phyloP scores from a whole-genome alignment of 495 filamentous ascomycete species.

The Aspergillus mulundensis region DNA sequence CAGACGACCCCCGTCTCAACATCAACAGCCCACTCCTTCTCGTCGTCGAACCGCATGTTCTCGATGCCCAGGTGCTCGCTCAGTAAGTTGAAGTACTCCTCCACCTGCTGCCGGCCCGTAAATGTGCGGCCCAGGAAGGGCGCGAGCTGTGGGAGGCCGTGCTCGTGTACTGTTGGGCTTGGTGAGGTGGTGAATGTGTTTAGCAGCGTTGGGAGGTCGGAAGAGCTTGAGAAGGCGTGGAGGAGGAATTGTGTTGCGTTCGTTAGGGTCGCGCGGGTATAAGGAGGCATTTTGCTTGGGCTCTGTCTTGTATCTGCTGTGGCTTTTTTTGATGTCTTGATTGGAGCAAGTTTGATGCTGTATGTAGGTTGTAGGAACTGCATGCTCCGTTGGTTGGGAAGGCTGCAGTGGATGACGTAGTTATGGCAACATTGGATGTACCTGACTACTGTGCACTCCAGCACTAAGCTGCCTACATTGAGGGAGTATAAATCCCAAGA shows the following conservation, averaged over 20 bases:
- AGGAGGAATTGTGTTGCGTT: slow-evolving; percentile 42
- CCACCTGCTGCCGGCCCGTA: slow-evolving; percentile 42
- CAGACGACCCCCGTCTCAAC: slow-evolving; percentile 36
- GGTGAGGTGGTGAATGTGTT: slow-evolving; percentile 46
- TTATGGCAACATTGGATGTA: neutral
- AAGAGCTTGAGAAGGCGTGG: slow-evolving; percentile 38
- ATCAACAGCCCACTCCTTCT: slow-evolving; percentile 50
- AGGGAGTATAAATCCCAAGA: too few relatives aligned
- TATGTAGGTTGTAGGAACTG: neutral
- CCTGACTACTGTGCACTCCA: too few relatives aligned
- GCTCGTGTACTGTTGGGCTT: slow-evolving; percentile 45
- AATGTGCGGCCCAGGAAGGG: slow-evolving; percentile 59
- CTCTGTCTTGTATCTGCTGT: slow-evolving; percentile 1
- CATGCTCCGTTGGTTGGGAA: neutral
- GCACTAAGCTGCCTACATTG: neutral
- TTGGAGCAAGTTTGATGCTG: neutral
- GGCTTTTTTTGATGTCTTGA: neutral
- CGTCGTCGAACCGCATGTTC: slow-evolving; percentile 47
- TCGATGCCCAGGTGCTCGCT: slow-evolving; percentile 36
- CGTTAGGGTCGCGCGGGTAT: slow-evolving; percentile 35
- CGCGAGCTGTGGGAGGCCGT: slow-evolving; percentile 56
- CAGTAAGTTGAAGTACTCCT: slow-evolving; percentile 46
- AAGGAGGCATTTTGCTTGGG: slow-evolving; percentile 16
- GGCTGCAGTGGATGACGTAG: neutral
- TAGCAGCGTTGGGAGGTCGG: slow-evolving; percentile 31